These are phyloP conservation scores for Carex parvula DNA, from an alignment of 176 grass and related monocot genomes.

Conservation along the genomic window DNA sequence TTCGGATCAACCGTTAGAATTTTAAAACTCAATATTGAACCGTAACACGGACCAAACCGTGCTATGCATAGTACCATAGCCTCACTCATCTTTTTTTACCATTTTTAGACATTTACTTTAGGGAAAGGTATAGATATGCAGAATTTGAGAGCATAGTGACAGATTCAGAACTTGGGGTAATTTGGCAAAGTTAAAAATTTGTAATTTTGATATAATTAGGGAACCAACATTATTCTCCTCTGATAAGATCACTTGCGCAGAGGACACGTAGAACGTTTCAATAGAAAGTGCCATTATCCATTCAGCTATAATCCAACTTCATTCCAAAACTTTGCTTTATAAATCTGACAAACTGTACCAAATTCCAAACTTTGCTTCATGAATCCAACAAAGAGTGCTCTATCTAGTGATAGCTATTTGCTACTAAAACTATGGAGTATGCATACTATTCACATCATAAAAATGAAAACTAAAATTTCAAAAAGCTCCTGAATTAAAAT, in stretches of 20 bases:
- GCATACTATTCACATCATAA: neutral
- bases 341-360: neutral
- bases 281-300: neutral
- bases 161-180: too few relatives aligned
- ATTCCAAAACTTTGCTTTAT: neutral
- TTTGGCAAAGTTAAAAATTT: too few relatives aligned
- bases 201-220: too few relatives aligned
- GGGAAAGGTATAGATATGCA: too few relatives aligned
- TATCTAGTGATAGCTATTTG: neutral
- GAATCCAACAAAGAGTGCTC: neutral
- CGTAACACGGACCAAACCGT: too few relatives aligned
- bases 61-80: too few relatives aligned
- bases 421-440: neutral
- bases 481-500: neutral
- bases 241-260: slow-evolving; percentile 75
- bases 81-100: too few relatives aligned
- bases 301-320: neutral
- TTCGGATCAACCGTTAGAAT: too few relatives aligned
- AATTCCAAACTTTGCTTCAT: neutral
- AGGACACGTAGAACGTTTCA: neutral
- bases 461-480: neutral
- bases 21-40: too few relatives aligned
- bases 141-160: too few relatives aligned
- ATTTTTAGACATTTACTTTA: too few relatives aligned
- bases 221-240: slow-evolving; percentile 44